Evolutionary conservation across 1,284 basidiomycete species (phyloP).

Genomic region (Clitocybe nebularis): DNA sequence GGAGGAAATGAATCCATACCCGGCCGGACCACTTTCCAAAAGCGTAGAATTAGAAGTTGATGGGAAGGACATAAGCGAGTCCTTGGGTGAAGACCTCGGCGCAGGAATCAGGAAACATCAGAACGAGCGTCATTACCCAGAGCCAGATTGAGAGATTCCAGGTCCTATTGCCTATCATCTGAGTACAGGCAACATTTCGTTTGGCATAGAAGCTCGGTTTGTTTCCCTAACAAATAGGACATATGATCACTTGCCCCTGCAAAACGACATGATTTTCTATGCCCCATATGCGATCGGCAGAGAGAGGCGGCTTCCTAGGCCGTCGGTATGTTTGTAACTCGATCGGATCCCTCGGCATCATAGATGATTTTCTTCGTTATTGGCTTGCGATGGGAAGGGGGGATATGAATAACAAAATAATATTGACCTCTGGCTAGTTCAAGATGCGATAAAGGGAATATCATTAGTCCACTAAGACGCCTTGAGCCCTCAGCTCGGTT

Average conservation of each 20-base stretch:
- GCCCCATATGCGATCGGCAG: neutral
- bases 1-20: conserved; percentile 1
- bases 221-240: too few relatives aligned
- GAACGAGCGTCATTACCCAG: neutral
- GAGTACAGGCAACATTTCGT: neutral
- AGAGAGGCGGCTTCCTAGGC: neutral
- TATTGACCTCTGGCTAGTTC: neutral
- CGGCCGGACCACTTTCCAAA: too few relatives aligned
- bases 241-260: neutral
- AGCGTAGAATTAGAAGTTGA: neutral
- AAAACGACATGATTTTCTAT: neutral
- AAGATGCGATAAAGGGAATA: neutral
- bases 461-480: conserved; percentile 62
- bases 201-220: neutral
- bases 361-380: neutral
- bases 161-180: too few relatives aligned
- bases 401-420: neutral
- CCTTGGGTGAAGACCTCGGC: neutral
- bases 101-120: neutral
- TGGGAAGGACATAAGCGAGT: conserved; percentile 1
- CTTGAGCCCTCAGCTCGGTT: conserved; percentile 61
- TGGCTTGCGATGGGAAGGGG: too few relatives aligned
- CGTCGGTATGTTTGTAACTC: neutral
- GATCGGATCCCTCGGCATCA: neutral
- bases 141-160: neutral